Evolutionary conservation across 805 yeast genomes (phyloP).

Genomic region (Saccharomyces eubayanus): DNA sequence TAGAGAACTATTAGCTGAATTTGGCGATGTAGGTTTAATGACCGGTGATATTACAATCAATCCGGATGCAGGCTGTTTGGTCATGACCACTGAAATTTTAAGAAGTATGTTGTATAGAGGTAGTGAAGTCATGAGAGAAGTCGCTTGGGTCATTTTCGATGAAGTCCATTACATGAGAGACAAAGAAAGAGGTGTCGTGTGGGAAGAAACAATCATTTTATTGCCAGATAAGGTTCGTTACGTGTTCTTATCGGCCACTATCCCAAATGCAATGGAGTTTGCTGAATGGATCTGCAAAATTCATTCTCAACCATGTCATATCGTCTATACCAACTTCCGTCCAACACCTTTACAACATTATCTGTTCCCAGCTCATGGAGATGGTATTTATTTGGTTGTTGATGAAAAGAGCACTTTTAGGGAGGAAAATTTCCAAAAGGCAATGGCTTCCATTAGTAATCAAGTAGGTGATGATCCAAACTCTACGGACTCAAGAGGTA

Average conservation of each 20-base stretch:
- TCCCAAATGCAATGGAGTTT: conserved; percentile 96
- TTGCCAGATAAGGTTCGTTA: conserved; percentile 94
- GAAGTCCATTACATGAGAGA: conserved; percentile 99
- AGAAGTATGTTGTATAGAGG: conserved; percentile 96
- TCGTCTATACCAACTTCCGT: conserved; percentile 96
- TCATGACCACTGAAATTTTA: conserved; percentile 97
- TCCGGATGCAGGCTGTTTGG: conserved; percentile 96
- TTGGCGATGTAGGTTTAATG: conserved; percentile 96
- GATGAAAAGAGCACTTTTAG: conserved; percentile 94
- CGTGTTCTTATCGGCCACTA: conserved; percentile 90
- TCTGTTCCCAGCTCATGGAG: conserved; percentile 96
- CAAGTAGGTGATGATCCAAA: conserved; percentile 78
- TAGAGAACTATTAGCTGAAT: conserved; percentile 83
- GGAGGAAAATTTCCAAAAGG: conserved; percentile 96
- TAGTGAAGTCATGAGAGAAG: conserved; percentile 96
- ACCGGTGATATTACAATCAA: conserved; percentile 98
- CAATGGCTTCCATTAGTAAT: conserved; percentile 88
- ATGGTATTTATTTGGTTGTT: conserved; percentile 93
- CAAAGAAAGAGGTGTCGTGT: conserved; percentile 95
- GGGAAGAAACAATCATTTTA: conserved; percentile 97
- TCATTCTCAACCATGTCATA: conserved; percentile 95
- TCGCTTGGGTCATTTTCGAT: conserved; percentile 96
- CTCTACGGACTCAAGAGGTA: conserved; percentile 47
- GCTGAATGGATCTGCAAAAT: conserved; percentile 97
- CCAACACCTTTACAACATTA: conserved; percentile 98